phyloP scores from a whole-genome alignment of 2,329 filamentous ascomycete species.

The Xylariaceae sp. region DNA sequence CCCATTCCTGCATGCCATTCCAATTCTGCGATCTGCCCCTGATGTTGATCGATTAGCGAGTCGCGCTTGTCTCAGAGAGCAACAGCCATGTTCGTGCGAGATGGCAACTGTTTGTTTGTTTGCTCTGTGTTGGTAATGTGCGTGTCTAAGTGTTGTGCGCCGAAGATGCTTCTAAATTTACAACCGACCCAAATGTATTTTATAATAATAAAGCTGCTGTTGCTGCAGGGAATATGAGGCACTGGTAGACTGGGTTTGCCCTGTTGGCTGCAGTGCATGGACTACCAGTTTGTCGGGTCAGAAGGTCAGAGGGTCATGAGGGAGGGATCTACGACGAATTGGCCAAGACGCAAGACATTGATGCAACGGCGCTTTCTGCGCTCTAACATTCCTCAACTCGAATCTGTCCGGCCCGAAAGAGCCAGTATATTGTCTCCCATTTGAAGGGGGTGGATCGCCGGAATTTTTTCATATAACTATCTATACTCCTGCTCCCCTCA shows the following conservation, averaged over 20 bases:
- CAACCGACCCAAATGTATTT: too few species aligned
- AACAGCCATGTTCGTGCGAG: conserved; percentile 15
- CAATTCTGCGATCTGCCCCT: conserved; percentile 15
- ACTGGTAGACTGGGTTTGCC: conserved; percentile 10
- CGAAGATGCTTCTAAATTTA: conserved; percentile 25
- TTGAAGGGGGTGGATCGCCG: conserved; percentile 18
- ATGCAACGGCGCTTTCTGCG: conserved; percentile 19
- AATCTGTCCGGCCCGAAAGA: conserved; percentile 26
- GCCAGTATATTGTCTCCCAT: conserved; percentile 26
- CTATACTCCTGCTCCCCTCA: conserved; percentile 28
- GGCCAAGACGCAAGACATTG: conserved; percentile 9
- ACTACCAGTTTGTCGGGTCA: conserved; percentile 5
- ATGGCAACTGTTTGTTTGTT: conserved; percentile 24
- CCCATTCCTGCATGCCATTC: conserved; percentile 24
- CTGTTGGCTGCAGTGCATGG: conserved; percentile 21
- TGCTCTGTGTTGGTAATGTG: background rate
- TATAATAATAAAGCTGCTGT: too few species aligned
- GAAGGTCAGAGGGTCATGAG: conserved; percentile 17
- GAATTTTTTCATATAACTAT: conserved; percentile 24
- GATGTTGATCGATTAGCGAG: conserved; percentile 12
- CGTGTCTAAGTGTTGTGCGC: conserved; percentile 18
- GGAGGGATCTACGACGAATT: conserved; percentile 16
- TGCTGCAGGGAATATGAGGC: conserved; percentile 1
- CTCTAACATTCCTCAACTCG: conserved; percentile 26
- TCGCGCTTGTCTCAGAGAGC: conserved; percentile 22